Evolutionary conservation across 164 flowering plant genomes (phyloP), one percentile per base, ranked within the genome.

Genomic region (Protea cynaroides): DNA sequence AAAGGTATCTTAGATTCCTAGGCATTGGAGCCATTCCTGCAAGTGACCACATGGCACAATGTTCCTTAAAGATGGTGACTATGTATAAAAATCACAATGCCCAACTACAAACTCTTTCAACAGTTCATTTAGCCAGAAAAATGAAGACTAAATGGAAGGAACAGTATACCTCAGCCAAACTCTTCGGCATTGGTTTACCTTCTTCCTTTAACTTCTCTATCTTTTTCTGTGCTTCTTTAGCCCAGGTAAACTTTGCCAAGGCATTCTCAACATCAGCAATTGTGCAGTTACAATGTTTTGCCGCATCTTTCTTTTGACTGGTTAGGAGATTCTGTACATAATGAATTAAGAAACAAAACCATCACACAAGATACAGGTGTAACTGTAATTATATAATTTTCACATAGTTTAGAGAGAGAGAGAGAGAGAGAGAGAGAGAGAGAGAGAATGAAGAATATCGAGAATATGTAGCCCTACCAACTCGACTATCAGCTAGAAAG

Each of bases 141-240:
- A 40, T 21, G 9, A 22, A 51, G 50, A 56, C 2, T 56, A 62
- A 57, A 38, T 53, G 14, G 21, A 56, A 17, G 24, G 38, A 73
- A 49, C 3, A 53, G 38, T 40, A 5, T 81, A 93, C 97, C 92
- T 90, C 97, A 34, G 82, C 80, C 75, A 89, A 61, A 74, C 69
- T 84, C 79, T 70, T 89, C 1, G 97, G 99, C 78, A 88, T 49
- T 37, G 99, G 96, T 72, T 91, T 94, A 63, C 97, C 97, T 81
- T 91, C 95, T 65, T 81, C 87, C 78, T 89, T 83, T 57, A 91
- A 76, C 81, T 85, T 82, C 61, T 78, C 82, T 11, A 94, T 60
- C 83, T 88, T 89, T 72, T 70, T 85, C 23, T 89, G 86, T 38
- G 96, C 97, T 72, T 87, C 83, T 68, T 82, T 89, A 17, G 96